Evolutionary conservation across 1,284 basidiomycete genomes (phyloP), one percentile per base, ranked within the genome.

Genomic region (Leccinum angustisporum): DNA sequence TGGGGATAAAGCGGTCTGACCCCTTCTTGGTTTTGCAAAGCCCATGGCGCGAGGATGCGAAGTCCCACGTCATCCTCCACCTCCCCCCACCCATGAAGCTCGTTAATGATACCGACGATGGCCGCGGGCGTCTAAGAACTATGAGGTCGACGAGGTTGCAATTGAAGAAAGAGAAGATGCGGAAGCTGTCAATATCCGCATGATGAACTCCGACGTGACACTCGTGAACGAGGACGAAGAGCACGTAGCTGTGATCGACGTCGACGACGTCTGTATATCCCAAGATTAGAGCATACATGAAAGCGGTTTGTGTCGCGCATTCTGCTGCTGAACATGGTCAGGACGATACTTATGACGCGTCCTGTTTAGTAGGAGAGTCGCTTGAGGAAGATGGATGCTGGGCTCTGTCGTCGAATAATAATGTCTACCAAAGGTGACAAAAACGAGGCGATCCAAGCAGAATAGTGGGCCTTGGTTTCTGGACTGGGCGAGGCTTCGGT

Each of bases 1-100:
- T 34, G 8, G 56, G 59, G 11, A 60, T 76, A 14, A 73, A 64
- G 40, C 74, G 70, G 5, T 78, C 77, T 10, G 73, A 72, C 81
- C 80, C 4, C 50, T 64, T 1, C 55, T 57, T 10, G 57, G 67
- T 1, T 33, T 63, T 7, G 48, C 46, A 16, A 38, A 21, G 52
- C 25, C 11, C n/a, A 57, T 57, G 31, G 31, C 33, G 21, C 59
- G 36, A 54, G 66, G 55, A 70, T 56, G 7, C 68, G 69, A 63
- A 38, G 33, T 68, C 69, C 50, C 74, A 80, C 14, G 77, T 83
- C 1, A 73, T 81, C 36, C 79, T 76, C 0, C 84, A 81, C 63
- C 68, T 82, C 1, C 82, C 83, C 13, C 81, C 82, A 13, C 81
- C 81, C 14, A 60, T 27, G 53, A 55, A 57, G 7, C 34, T 4